These are phyloP conservation scores for Scenedesmus sp. DNA, from an alignment of 163 green algal species.

Conservation along the genomic window DNA sequence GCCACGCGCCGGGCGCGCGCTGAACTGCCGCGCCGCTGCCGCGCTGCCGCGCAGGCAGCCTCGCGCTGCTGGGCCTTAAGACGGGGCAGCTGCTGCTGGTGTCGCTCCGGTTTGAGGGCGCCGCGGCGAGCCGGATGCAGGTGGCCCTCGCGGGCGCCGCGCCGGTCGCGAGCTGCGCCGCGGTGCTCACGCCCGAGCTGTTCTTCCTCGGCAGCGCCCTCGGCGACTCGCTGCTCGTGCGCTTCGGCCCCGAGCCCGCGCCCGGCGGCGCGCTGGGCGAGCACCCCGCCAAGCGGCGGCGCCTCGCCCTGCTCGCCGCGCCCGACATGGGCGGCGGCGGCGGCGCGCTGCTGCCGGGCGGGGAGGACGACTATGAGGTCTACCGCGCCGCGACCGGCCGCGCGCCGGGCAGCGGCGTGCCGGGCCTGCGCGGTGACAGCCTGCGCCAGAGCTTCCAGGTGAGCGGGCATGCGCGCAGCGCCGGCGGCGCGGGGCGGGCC, in stretches of 20 bases:
- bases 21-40: background rate
- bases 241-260: constrained; percentile 19
- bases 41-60: constrained; percentile 13
- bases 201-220: constrained; percentile 86
- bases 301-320: background rate
- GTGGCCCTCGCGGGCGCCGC: constrained; percentile 47
- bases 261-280: background rate
- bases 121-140: constrained; percentile 40
- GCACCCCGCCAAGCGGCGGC: constrained; percentile 19
- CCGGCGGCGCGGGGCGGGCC: too few species aligned
- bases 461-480: too few species aligned
- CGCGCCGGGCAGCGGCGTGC: background rate
- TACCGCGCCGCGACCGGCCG: constrained; percentile 10
- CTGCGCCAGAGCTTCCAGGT: constrained; percentile 41
- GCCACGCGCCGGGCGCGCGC: background rate
- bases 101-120: constrained; percentile 48
- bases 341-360: background rate
- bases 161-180: constrained; percentile 57
- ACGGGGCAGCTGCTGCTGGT: constrained; percentile 79
- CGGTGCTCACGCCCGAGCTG: constrained; percentile 42
- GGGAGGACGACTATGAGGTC: constrained; percentile 39
- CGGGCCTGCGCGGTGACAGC: constrained; percentile 14
- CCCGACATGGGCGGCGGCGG: constrained; percentile 14
- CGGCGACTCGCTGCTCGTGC: constrained; percentile 89
- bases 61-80: constrained; percentile 70